A percentile compares a stretch with the other conserved stretches of the same genome.
Evolutionary conservation across 2,329 filamentous ascomycete genomes (phyloP).

Genomic region (Xylariales sp.): DNA sequence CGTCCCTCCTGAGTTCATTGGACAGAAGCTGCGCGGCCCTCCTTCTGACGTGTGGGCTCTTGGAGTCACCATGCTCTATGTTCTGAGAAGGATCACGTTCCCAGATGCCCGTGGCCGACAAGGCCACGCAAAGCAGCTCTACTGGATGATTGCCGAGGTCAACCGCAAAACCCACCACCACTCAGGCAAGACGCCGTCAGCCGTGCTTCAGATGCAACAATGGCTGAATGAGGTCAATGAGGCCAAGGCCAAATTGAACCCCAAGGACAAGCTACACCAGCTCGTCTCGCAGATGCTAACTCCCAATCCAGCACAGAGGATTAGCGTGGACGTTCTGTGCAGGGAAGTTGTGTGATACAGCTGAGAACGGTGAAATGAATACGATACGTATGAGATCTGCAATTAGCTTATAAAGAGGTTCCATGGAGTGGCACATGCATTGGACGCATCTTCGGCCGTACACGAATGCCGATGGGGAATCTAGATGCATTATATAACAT

Average conservation of each 20-base stretch:
- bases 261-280: conserved; percentile 44
- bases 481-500: no score
- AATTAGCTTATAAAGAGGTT: no score
- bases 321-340: no score
- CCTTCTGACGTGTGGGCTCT: conserved; percentile 57
- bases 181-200: conserved; percentile 22
- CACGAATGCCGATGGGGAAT: no score
- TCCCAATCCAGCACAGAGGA: conserved; percentile 45
- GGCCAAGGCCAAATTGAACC: conserved; percentile 40
- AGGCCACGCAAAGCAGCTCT: conserved; percentile 44
- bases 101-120: conserved; percentile 47
- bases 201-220: conserved; percentile 48
- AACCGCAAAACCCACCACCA: conserved; percentile 33
- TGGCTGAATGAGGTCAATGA: conserved; percentile 52
- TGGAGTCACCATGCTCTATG: conserved; percentile 57
- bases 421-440: no score
- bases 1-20: conserved; percentile 57
- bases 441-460: no score
- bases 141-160: conserved; percentile 55
- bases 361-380: no score
- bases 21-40: conserved; percentile 46
- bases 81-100: conserved; percentile 50
- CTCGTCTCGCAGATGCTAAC: conserved; percentile 51
- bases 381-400: no score
- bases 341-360: no score